Evolutionary conservation across 2,329 filamentous ascomycete species (phyloP), one percentile per base, ranked within the genome.

Genomic region (Cladosporium cucumerinum): DNA sequence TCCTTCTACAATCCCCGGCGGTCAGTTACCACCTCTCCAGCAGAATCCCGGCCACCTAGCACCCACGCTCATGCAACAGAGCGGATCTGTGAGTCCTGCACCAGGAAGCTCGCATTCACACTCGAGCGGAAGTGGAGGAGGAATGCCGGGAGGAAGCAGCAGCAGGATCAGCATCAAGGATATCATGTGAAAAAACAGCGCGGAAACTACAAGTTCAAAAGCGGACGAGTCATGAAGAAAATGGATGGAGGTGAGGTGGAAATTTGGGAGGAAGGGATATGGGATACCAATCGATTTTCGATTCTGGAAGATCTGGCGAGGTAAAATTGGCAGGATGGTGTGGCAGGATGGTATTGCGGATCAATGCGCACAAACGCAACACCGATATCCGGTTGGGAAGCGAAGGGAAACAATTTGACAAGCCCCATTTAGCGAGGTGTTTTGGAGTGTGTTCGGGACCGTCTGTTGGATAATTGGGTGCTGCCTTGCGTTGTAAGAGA

Each of bases 141-240:
- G 55, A 52, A 43, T 57, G 12, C 28, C 21, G 8, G 36, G 28
- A 43, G 54, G 62, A 23, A 52, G 54, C 21, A 59, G 62, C 43
- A 59, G 62, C 26, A 58, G 75, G 65, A 77, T 77, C 65, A 76
- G 74, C 66, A 77, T 77, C 65, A 71, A 74, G 66, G 75, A 77
- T 63, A 76, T 77, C 46, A 77, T 77, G 68, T 75, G 67, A 72
- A 63, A 32, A 14, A 25, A 30, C 18, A 30, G 25, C n/a, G n/a
- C n/a, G n/a, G n/a, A n/a, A n/a, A n/a, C n/a, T n/a, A n/a, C n/a
- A n/a, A n/a, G n/a, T n/a, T n/a, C n/a, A n/a, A n/a, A n/a, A n/a
- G n/a, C n/a, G n/a, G n/a, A n/a, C n/a, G n/a, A 30, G 28, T 5
- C 28, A 7, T 30, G 2, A 30, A 30, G 28, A 5, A 30, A 30